Evolutionary conservation across 2,329 filamentous ascomycete genomes (phyloP).

Genomic region (Fusarium robinianum): DNA sequence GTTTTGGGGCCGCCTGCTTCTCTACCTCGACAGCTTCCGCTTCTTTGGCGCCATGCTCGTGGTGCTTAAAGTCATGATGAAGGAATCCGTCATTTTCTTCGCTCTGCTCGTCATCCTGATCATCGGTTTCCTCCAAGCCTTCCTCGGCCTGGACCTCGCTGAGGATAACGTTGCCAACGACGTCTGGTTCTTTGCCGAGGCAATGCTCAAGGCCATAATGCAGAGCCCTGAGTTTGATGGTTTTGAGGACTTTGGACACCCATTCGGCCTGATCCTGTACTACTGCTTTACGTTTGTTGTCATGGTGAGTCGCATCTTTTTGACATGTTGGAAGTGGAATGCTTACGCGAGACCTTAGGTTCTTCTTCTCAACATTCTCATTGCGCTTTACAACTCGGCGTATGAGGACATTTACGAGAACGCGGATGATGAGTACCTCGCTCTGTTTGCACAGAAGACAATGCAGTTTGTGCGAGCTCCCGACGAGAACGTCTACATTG

Average conservation of each 20-base stretch:
- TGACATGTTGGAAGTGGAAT: not conserved
- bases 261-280: conserved; percentile 93
- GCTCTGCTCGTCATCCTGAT: conserved; percentile 84
- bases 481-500: conserved; percentile 97
- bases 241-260: conserved; percentile 88
- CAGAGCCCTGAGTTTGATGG: conserved; percentile 86
- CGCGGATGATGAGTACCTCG: conserved; percentile 93
- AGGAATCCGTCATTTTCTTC: conserved; percentile 94
- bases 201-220: conserved; percentile 90
- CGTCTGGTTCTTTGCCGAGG: conserved; percentile 73
- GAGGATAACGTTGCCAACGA: conserved; percentile 73
- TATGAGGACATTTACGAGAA: conserved; percentile 95
- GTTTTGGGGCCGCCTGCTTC: conserved; percentile 92
- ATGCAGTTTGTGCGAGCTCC: conserved; percentile 96
- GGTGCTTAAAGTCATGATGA: conserved; percentile 94
- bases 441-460: conserved; percentile 89
- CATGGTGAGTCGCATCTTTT: conserved; percentile 65
- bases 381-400: conserved; percentile 94
- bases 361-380: conserved; percentile 90
- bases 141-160: conserved; percentile 85
- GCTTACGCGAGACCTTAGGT: conserved; percentile 45
- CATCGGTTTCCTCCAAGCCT: conserved; percentile 88
- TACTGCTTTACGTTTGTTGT: conserved; percentile 98
- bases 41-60: conserved; percentile 99
- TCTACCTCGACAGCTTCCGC: conserved; percentile 90